phyloP scores from a whole-genome alignment of 2,329 filamentous ascomycete genomes.

The Colletotrichum aenigma region DNA sequence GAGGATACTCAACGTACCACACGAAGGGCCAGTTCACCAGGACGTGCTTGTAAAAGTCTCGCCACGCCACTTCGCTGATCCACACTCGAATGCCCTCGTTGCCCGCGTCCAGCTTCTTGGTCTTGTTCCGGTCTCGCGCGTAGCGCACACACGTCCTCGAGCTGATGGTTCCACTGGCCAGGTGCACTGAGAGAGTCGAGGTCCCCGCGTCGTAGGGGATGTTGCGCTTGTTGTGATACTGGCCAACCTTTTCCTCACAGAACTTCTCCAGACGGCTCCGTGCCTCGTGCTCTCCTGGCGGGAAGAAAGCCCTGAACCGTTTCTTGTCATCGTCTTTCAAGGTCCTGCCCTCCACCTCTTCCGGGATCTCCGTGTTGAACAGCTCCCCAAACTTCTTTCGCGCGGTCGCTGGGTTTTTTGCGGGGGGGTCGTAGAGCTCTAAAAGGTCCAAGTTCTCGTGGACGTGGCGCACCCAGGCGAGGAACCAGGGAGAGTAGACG shows the following conservation, averaged over 20 bases:
- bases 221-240: constrained; percentile 71
- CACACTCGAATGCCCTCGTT: constrained; percentile 70
- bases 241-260: constrained; percentile 63
- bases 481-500: constrained; percentile 85
- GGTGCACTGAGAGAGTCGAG: constrained; percentile 73
- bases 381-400: constrained; percentile 54
- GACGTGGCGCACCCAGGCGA: constrained; percentile 75
- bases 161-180: constrained; percentile 71
- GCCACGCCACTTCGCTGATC: constrained; percentile 86
- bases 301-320: constrained; percentile 67
- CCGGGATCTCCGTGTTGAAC: constrained; percentile 66
- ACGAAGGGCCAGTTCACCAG: constrained; percentile 85
- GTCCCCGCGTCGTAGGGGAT: constrained; percentile 67
- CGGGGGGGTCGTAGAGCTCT: constrained; percentile 58
- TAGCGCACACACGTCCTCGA: constrained; percentile 68
- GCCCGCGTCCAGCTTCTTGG: constrained; percentile 69
- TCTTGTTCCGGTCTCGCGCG: constrained; percentile 67
- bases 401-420: constrained; percentile 34
- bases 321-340: constrained; percentile 63
- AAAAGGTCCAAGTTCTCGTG: constrained; percentile 73
- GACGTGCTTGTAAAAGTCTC: constrained; percentile 89
- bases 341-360: constrained; percentile 65
- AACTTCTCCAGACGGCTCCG: constrained; percentile 68
- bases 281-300: constrained; percentile 78
- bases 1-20: constrained; percentile 52